Percentiles rank a stretch among this genome's conserved stretches.
Evolutionary conservation across 2,329 filamentous ascomycete genomes (phyloP).

Genomic region (Fusarium sacchari): DNA sequence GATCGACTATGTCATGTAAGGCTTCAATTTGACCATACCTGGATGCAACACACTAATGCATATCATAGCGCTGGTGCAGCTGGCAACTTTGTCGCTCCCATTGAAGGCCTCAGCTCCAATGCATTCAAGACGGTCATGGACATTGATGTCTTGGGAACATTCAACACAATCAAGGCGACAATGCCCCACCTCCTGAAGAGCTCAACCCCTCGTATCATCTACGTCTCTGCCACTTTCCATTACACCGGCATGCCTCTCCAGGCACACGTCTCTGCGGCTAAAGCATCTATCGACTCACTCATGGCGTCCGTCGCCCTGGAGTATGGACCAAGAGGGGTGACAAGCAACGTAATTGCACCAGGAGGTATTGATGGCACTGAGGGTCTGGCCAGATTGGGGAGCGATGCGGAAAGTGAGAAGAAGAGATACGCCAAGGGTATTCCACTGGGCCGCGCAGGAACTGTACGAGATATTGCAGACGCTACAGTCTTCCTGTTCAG

Average conservation of each 20-base stretch:
- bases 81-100: conserved; percentile 92
- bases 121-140: conserved; percentile 97
- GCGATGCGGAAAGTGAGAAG: conserved; percentile 48
- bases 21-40: background rate
- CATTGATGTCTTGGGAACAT: conserved; percentile 93
- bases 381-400: conserved; percentile 73
- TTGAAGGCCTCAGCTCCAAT: conserved; percentile 83
- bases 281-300: conserved; percentile 89
- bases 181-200: conserved; percentile 83
- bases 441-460: conserved; percentile 80
- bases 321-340: conserved; percentile 87
- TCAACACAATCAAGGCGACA: conserved; percentile 93
- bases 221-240: conserved; percentile 90
- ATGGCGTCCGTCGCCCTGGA: conserved; percentile 84
- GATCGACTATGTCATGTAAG: conserved; percentile 92
- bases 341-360: conserved; percentile 88
- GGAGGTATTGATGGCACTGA: conserved; percentile 89
- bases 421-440: conserved; percentile 58
- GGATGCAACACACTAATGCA: background rate
- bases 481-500: conserved; percentile 91
- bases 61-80: conserved; percentile 82
- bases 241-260: conserved; percentile 88
- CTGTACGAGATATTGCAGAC: conserved; percentile 89
- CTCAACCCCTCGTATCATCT: conserved; percentile 83
- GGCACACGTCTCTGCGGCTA: conserved; percentile 89